Evolutionary conservation across 768 basidiomycete genomes (phyloP).

Genomic region (Rubroboletus pulcherrimus): DNA sequence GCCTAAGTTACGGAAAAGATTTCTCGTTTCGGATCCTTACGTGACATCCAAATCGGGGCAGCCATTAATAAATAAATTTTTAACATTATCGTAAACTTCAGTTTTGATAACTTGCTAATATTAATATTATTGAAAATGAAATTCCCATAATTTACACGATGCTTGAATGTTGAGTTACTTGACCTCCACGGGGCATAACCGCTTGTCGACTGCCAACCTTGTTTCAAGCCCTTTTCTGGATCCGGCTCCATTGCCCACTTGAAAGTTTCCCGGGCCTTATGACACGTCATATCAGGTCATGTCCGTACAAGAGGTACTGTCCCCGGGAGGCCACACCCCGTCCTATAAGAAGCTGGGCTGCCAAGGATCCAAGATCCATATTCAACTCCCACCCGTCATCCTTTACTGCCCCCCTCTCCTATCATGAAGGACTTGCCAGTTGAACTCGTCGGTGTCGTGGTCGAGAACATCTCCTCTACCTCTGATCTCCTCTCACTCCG

Average conservation of each 20-base stretch:
- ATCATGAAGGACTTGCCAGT: slow-evolving; percentile 26
- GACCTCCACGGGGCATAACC: neutral
- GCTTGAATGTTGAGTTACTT: neutral
- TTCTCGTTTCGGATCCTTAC: neutral
- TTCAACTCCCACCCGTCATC: neutral
- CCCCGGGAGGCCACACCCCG: neutral
- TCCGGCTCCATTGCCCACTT: neutral
- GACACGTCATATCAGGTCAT: slow-evolving; percentile 4
- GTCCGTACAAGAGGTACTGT: neutral
- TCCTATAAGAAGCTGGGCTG: slow-evolving; percentile 8
- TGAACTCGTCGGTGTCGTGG: slow-evolving; percentile 26
- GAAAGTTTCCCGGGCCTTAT: neutral
- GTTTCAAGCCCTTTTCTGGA: neutral
- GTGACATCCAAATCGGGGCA: neutral
- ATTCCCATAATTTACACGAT: neutral
- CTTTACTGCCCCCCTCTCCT: neutral
- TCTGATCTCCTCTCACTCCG: slow-evolving; percentile 29
- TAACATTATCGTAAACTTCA: neutral
- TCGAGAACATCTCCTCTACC: slow-evolving; percentile 20
- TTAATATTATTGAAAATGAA: neutral
- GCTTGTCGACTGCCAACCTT: neutral
- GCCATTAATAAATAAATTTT: neutral
- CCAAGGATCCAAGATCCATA: too few relatives aligned
- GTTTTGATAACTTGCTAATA: too few relatives aligned
- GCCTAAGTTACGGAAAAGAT: neutral